Evolutionary conservation across 2,329 filamentous ascomycete species (phyloP).

Genomic region (Colletotrichum sp.): DNA sequence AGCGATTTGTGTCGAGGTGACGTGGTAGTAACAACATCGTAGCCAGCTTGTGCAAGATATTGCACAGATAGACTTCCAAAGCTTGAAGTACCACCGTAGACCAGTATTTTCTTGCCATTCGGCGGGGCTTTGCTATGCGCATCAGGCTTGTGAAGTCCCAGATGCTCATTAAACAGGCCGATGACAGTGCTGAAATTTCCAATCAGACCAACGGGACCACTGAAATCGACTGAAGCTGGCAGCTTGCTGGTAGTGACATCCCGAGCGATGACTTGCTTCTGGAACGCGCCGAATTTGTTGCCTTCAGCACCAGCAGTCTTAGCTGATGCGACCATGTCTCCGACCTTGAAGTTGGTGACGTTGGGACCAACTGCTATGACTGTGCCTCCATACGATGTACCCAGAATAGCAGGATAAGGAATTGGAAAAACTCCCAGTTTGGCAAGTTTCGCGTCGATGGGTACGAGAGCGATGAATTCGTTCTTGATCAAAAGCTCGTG

Average conservation of each 20-base stretch:
- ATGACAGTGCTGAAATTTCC: constrained; percentile 27
- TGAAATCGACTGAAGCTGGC: constrained; percentile 27
- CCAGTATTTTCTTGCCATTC: constrained; percentile 28
- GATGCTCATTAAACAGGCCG: constrained; percentile 26
- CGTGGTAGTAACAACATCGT: constrained; percentile 47
- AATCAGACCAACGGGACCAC: constrained; percentile 26
- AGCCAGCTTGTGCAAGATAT: constrained; percentile 46
- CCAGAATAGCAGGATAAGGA: constrained; percentile 16
- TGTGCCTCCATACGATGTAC: constrained; percentile 27
- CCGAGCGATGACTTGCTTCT: constrained; percentile 18
- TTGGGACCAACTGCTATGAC: constrained; percentile 25
- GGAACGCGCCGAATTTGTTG: constrained; percentile 3
- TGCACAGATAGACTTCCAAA: constrained; percentile 52
- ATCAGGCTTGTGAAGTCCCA: constrained; percentile 27
- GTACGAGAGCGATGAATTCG: constrained; percentile 29
- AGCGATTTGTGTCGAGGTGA: constrained; percentile 45
- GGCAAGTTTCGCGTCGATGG: constrained; percentile 33
- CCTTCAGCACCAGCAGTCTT: constrained; percentile 1
- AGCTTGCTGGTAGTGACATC: constrained; percentile 29
- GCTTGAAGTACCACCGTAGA: constrained; percentile 54
- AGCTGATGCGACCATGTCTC: constrained; percentile 25
- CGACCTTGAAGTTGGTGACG: constrained; percentile 26
- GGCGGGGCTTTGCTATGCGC: constrained; percentile 16
- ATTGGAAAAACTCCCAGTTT: constrained; percentile 24
- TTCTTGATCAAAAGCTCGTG: constrained; percentile 30